Conservation (phyloP, 2,329 filamentous ascomycete species). For the Diaporthe aspalathi region DNA sequence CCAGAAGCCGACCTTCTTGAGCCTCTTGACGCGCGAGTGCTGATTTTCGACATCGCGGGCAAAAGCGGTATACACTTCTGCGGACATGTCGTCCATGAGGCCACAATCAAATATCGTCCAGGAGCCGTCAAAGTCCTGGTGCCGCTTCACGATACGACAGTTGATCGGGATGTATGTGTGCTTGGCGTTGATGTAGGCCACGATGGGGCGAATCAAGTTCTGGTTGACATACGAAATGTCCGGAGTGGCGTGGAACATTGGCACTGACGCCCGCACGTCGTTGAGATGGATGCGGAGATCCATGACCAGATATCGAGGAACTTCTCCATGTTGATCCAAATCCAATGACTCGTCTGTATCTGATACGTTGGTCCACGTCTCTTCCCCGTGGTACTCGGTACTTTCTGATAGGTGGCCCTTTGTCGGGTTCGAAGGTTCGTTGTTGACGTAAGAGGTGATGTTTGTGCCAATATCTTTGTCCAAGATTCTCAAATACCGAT, state of each 20-base stretch:
- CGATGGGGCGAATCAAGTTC: conserved; percentile 92
- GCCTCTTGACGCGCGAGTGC: conserved; percentile 83
- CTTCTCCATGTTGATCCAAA: conserved; percentile 58
- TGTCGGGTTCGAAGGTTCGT: conserved; percentile 29
- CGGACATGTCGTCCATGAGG: conserved; percentile 91
- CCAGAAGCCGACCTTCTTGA: conserved; percentile 96
- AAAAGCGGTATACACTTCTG: conserved; percentile 95
- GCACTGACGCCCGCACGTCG: conserved; percentile 91
- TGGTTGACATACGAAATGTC: conserved; percentile 97
- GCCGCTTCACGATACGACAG: conserved; percentile 91
- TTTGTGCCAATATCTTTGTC: conserved; percentile 56
- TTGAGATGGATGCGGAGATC: conserved; percentile 96
- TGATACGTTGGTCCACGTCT: conserved; percentile 34
- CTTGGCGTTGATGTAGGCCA: conserved; percentile 97
- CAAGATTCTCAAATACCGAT: conserved; percentile 72
- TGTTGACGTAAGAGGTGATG: conserved; percentile 41
- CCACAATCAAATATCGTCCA: conserved; percentile 97
- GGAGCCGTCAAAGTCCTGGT: conserved; percentile 90
- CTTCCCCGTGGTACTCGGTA: conserved; percentile 31
- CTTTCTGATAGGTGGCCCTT: conserved; percentile 34
- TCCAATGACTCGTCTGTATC: conserved; percentile 15
- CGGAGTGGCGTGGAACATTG: conserved; percentile 79
- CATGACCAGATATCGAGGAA: conserved; percentile 88
- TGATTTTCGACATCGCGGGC: conserved; percentile 91
- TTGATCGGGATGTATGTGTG: conserved; percentile 95